Evolutionary conservation across 2,329 filamentous ascomycete genomes (phyloP), one percentile per base, ranked within the genome.

Genomic region (Setomelanomma holmii): DNA sequence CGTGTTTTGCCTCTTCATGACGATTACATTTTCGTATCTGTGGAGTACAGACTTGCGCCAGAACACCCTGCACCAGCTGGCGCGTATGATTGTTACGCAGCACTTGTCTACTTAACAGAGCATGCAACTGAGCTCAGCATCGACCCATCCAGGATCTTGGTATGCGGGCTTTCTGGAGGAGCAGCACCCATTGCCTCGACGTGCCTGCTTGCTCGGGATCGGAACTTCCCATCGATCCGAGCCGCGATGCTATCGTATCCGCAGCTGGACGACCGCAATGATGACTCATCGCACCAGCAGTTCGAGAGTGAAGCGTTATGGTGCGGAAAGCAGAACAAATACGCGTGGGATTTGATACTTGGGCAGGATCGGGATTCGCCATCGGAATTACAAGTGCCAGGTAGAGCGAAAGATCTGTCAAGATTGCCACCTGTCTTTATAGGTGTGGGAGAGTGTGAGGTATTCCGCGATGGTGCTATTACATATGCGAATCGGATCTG

Each of bases 211-310:
- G 76, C 76, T 6, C 63, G 76, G 17, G 73, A 78, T 43, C 58
- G 35, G 10, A 49, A 63, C 4, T 59, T 51, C 38, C 76, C 61
- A 48, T 66, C 58, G 34, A 56, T 74, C 48, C 73, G 63, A 35
- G 76, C 73, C 64, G 74, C 80, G 63, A 69, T 81, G 39, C 71
- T 82, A 10, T 66, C 78, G 40, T 77, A 77, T 42, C 79, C 78
- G 3, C 82, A 82, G 79, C 64, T 82, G 11, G 79, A 82, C 58
- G 76, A 81, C 53, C 63, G 72, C 40, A 74, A 68, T 36, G 66
- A 69, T n/a, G 64, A 53, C n/a, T 53, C 53, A 6, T 71, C 72
- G 4, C 65, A 67, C n/a, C 55, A 56, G 12, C 69, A 75, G 12
- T 70, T 75, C 41, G 68, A 70, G 20, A 60, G 61, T 3, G 64